These are phyloP conservation scores for Hypoxylon rubiginosum DNA, from an alignment of 2,329 filamentous ascomycete species.

Conservation along the genomic window DNA sequence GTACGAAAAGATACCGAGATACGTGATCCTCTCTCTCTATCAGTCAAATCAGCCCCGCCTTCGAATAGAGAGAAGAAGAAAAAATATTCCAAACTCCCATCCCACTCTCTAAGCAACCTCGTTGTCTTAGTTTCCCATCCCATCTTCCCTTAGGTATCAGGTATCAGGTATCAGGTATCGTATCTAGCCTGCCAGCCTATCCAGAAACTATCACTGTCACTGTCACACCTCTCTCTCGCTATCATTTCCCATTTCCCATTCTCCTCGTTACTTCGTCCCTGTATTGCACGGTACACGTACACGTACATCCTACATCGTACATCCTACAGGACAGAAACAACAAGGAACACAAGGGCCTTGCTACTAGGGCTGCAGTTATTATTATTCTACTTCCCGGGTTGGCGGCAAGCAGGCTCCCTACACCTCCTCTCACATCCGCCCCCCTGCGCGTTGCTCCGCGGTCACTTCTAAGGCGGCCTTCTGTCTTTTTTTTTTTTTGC, in stretches of 20 bases:
- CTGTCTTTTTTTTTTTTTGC: conserved; percentile 44
- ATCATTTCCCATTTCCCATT: conserved; percentile 11
- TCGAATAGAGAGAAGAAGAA: conserved; percentile 35
- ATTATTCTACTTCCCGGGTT: conserved; percentile 40
- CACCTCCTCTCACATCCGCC: conserved; percentile 46
- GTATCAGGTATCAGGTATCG: no score
- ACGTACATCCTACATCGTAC: conserved; percentile 21
- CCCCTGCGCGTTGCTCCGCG: conserved; percentile 48
- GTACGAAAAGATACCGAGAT: conserved; percentile 15
- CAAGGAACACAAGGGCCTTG: conserved; percentile 12
- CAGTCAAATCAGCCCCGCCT: conserved; percentile 37
- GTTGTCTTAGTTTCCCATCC: conserved; percentile 36
- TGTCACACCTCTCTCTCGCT: conserved; percentile 35
- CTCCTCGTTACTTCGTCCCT: conserved; percentile 19
- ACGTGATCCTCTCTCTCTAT: no score
- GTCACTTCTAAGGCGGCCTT: conserved; percentile 50
- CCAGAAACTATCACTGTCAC: no score
- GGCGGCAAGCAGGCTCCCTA: conserved; percentile 40
- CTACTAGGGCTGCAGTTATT: conserved; percentile 38
- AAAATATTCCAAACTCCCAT: conserved; percentile 39
- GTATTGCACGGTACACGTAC: conserved; percentile 32
- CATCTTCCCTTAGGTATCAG: no score
- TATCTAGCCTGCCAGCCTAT: no score
- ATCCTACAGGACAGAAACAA: conserved; percentile 24
- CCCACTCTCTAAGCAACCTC: conserved; percentile 42